Evolutionary conservation across 768 basidiomycete species (phyloP), one percentile per base, ranked within the genome.

Genomic region (Lepiota brunneoincarnata): DNA sequence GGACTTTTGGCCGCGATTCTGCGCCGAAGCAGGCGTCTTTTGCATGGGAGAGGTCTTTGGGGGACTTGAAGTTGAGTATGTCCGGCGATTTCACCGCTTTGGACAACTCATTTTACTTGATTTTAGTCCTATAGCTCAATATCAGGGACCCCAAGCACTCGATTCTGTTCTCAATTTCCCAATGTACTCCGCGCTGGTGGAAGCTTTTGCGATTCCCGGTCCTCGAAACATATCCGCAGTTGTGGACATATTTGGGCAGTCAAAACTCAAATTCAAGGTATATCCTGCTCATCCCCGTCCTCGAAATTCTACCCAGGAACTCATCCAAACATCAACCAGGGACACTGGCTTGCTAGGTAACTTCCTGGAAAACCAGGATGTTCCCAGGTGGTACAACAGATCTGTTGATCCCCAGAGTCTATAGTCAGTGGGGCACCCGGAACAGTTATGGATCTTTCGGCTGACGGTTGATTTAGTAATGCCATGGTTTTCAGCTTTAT

Each of bases 41-140:
- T 93, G 89, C 62, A 86, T 93, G 50, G 93, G 93, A 37, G 91
- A 93, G 70, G 87, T 94, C 43, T 83, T 75, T 60, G 77, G 81
- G 55, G 78, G 77, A 41, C 64, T 72, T 48, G 72, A 84, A 47
- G 67, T 83, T 43, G 68, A 74, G 85, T 86, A 63, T 35, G 70
- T 59, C 45, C 20, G 28, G 7, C 21, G 14, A 31, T 24, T 20
- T 9, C 17, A 15, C 35, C 14, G 31, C n/a, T 26, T 11, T 15
- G 17, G 38, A 35, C 3, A 31, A 9, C 23, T 23, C 26, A 24
- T 14, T 18, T 34, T 18, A 21, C 37, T 45, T 9, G 5, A 26
- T 28, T 55, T n/a, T 57, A 87, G 86, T 31, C 65, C 73, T 5
- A 75, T 80, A 20, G 76, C 87, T 2, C 59, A 70, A 51, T 89